These are phyloP conservation scores for Obelidium mucronatum DNA, from an alignment of 192 early-diverging fungal genomes.

Conservation along the genomic window DNA sequence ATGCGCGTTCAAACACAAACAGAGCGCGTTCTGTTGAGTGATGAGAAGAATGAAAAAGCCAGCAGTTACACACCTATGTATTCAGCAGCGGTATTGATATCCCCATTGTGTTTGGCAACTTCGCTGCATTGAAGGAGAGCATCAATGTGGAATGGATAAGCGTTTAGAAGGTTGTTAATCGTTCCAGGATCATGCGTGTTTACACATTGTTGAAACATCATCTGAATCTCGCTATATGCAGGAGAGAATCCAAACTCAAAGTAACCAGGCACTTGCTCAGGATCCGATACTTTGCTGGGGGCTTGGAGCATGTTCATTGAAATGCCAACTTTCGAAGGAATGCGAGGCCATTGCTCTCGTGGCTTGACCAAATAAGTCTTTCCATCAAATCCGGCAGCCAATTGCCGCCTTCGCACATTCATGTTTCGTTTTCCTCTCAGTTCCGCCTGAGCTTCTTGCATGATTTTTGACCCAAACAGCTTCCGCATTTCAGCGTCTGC, in stretches of 20 bases:
- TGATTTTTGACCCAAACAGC: constrained; percentile 86
- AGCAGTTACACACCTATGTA: constrained; percentile 64
- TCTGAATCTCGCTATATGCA: constrained; percentile 77
- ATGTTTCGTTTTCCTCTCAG: constrained; percentile 46
- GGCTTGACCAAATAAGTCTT: constrained; percentile 70
- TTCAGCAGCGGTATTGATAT: constrained; percentile 79
- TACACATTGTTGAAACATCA: constrained; percentile 76
- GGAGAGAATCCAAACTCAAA: constrained; percentile 75
- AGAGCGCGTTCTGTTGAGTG: constrained; percentile 73
- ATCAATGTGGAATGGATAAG: constrained; percentile 91
- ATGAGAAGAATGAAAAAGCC: background rate
- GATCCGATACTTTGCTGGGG: constrained; percentile 12
- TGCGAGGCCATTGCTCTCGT: constrained; percentile 66
- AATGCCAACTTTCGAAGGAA: constrained; percentile 43
- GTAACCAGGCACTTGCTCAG: constrained; percentile 17
- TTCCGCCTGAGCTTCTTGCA: constrained; percentile 40
- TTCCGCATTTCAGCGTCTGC: constrained; percentile 88
- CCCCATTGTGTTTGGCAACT: constrained; percentile 85
- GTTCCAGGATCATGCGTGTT: constrained; percentile 72
- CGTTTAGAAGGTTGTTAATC: constrained; percentile 68
- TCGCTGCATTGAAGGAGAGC: constrained; percentile 84
- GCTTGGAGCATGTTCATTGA: constrained; percentile 47
- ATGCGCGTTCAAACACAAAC: constrained; percentile 84
- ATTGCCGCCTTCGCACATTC: constrained; percentile 32
- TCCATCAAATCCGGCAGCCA: constrained; percentile 57